These are phyloP conservation scores for Solanum raphanifolium DNA, from an alignment of 257 asterid genomes.

Conservation along the genomic window DNA sequence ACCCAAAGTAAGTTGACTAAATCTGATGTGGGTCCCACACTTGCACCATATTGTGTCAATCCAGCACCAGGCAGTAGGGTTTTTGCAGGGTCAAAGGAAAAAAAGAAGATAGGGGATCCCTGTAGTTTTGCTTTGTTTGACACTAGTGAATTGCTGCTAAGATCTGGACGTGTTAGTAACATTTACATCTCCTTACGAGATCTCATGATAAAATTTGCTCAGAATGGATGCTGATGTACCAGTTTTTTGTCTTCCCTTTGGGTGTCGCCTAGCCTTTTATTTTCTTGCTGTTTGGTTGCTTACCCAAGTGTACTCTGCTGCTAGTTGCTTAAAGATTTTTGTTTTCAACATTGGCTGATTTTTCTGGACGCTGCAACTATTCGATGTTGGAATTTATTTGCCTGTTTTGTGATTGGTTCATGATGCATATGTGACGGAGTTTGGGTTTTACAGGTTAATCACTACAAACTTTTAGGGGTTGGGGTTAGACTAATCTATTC, in stretches of 20 bases:
- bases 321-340: background rate
- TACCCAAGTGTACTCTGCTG: background rate
- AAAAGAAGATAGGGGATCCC: background rate
- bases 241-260: background rate
- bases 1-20: background rate
- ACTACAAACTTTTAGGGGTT: background rate
- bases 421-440: slow-evolving; percentile 3
- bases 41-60: background rate
- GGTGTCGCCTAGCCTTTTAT: background rate
- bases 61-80: background rate
- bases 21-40: background rate
- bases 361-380: background rate
- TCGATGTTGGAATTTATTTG: background rate
- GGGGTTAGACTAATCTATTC: slow-evolving; percentile 13
- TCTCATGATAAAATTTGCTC: background rate
- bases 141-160: background rate
- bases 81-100: background rate
- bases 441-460: slow-evolving; percentile 3
- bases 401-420: background rate
- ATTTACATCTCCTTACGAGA: background rate
- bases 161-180: background rate
- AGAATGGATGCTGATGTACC: background rate
- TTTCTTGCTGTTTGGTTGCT: background rate
- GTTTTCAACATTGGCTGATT: background rate
- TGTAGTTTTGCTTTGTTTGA: background rate